These are phyloP conservation scores for Leptomonas seymouri DNA, from an alignment of 208 protist species.

Conservation along the genomic window DNA sequence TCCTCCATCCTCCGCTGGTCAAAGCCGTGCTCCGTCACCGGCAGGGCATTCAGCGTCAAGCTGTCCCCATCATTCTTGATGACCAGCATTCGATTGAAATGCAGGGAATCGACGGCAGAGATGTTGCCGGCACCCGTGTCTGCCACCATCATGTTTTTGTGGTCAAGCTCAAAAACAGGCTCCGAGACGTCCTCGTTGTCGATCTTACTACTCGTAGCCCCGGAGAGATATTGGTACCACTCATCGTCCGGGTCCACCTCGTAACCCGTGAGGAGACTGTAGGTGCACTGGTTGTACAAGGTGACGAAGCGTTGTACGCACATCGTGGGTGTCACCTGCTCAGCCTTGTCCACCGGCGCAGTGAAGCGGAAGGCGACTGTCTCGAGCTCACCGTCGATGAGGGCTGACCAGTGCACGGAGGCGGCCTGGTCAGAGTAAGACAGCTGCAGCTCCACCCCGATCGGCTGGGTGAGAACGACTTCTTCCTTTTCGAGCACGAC, in stretches of 20 bases:
- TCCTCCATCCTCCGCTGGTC: conserved; percentile 21
- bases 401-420: conserved; percentile 60
- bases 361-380: conserved; percentile 58
- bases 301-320: conserved; percentile 42
- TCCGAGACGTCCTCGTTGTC: conserved; percentile 36
- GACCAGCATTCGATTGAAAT: conserved; percentile 51
- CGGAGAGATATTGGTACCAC: conserved; percentile 45
- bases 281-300: conserved; percentile 68
- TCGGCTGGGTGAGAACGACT: conserved; percentile 39
- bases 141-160: conserved; percentile 15
- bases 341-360: conserved; percentile 7
- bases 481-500: conserved; percentile 38
- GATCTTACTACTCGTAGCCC: conserved; percentile 14
- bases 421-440: conserved; percentile 30
- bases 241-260: conserved; percentile 43
- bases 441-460: conserved; percentile 51
- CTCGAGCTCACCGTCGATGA: conserved; percentile 46
- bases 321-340: conserved; percentile 18
- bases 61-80: conserved; percentile 33
- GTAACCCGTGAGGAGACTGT: conserved; percentile 45
- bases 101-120: conserved; percentile 54
- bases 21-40: conserved; percentile 45
- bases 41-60: conserved; percentile 28
- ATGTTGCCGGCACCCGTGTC: conserved; percentile 49
- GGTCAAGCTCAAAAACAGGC: conserved; percentile 50